Percentiles rank a stretch among this genome's conserved stretches.
Evolutionary conservation across 352 stramenopile species (phyloP).

Genomic region (Phytophthora idaei): DNA sequence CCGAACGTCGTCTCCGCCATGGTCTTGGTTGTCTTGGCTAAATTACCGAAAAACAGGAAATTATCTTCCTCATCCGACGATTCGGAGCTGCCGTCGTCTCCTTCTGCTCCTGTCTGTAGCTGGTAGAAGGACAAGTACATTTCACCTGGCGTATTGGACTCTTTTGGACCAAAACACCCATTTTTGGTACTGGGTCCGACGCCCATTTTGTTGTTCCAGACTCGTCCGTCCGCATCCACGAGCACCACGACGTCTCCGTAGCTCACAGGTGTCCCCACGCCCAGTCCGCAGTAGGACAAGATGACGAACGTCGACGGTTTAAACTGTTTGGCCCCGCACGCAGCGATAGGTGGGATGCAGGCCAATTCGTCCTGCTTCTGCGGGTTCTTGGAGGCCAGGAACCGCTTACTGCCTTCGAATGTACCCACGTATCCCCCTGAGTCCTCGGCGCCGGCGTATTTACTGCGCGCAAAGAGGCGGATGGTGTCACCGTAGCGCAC

Average conservation of each 20-base stretch:
- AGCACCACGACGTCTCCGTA: slow-evolving; percentile 86
- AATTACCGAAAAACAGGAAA: slow-evolving; percentile 69
- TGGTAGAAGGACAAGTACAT: slow-evolving; percentile 87
- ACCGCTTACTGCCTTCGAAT: slow-evolving; percentile 68
- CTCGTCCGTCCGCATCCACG: slow-evolving; percentile 60
- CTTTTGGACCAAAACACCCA: slow-evolving; percentile 78
- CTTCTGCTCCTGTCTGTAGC: slow-evolving; percentile 44
- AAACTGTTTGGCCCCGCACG: slow-evolving; percentile 44
- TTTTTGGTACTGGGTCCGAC: slow-evolving; percentile 77
- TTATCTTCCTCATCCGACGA: slow-evolving; percentile 66
- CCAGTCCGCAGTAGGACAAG: slow-evolving; percentile 63
- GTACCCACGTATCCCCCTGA: slow-evolving; percentile 71
- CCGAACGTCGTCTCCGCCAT: slow-evolving; percentile 77
- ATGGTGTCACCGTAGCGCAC: slow-evolving; percentile 76
- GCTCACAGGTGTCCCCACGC: slow-evolving; percentile 65
- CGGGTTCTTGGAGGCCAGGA: slow-evolving; percentile 62
- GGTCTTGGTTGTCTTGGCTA: slow-evolving; percentile 64
- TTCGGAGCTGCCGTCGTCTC: slow-evolving; percentile 51
- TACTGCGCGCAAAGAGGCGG: slow-evolving; percentile 68
- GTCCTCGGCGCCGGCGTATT: slow-evolving; percentile 40
- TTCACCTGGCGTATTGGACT: slow-evolving; percentile 69
- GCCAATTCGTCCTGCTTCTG: slow-evolving; percentile 71
- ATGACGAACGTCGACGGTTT: slow-evolving; percentile 69
- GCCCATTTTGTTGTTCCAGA: slow-evolving; percentile 91
- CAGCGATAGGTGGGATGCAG: slow-evolving; percentile 63